phyloP scores from a whole-genome alignment of 306 rosid genomes.

The Datisca glomerata region DNA sequence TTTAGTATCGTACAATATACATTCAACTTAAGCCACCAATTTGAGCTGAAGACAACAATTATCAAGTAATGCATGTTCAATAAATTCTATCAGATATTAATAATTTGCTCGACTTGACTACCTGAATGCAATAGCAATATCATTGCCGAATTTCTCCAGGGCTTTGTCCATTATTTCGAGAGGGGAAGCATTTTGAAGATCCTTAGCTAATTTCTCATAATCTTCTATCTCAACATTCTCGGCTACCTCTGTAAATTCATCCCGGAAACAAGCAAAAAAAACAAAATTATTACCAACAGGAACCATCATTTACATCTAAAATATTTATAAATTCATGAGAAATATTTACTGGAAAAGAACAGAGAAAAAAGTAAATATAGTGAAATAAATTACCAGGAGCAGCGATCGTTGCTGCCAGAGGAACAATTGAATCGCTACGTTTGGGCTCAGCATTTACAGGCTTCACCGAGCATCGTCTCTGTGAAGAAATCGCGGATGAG shows the following conservation, averaged over 20 bases:
- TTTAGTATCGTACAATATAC: too few species aligned
- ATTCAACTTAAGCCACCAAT: too few species aligned
- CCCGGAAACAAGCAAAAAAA: neutral
- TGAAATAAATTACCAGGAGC: constrained; percentile 38
- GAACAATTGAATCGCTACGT: constrained; percentile 35
- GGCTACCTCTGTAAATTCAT: constrained; percentile 37
- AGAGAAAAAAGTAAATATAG: neutral
- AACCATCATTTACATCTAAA: neutral
- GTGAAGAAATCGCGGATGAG: constrained; percentile 24
- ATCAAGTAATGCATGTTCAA: too few species aligned
- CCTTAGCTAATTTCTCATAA: constrained; percentile 29
- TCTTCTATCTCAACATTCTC: constrained; percentile 41
- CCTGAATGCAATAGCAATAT: constrained; percentile 92
- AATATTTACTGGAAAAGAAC: neutral
- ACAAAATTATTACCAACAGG: neutral
- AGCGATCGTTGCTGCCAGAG: constrained; percentile 40
- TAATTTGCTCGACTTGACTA: neutral
- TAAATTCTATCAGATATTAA: too few species aligned
- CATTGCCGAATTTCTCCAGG: constrained; percentile 57
- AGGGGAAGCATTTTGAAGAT: constrained; percentile 66
- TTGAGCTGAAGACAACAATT: too few species aligned
- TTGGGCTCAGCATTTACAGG: constrained; percentile 42
- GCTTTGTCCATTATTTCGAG: constrained; percentile 68
- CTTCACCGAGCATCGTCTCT: constrained; percentile 30
- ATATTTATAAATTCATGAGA: too few species aligned